Base-by-base conservation (phyloP, 768 basidiomycete species). In the Fomitopsis serialis region DNA sequence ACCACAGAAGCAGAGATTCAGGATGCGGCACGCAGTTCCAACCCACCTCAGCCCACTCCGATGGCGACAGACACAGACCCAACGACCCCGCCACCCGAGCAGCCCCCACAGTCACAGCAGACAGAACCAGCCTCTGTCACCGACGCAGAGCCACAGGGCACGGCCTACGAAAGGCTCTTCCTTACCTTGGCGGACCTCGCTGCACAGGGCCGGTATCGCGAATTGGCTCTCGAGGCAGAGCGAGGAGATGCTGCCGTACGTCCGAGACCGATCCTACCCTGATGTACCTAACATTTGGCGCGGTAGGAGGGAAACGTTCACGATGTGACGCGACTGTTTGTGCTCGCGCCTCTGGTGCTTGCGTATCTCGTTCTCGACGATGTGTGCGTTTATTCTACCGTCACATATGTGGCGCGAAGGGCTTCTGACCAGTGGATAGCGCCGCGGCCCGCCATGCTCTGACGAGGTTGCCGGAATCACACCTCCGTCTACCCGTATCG, bases 351-450 rank as follows among this genome's bases (percentile, higher is more conserved):
- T 13, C 68, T 89, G 29, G 79, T 86, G 21, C 74, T 90, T 12
- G 75, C 78, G 4, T 84, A 87, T 68, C 71, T 89, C 42, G 82
- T 84, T 42, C 52, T 76, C 37, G 81, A 89, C 59, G 75, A 87
- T 54, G 62, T 83, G 87, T 85, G 60, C 62, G 84, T 17, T 25
- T 24, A 22, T 24, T 40, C n/a, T n/a, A 47, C 3, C 45, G 37
- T 15, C 6, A 15, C 15, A 42, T 42, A 5, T 32, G 29, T 32
- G 11, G 29, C 29, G 6, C 5, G 29, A 11, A 32, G 6, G 11
- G 29, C 12, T 50, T 9, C 35, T 48, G 27, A 48, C 23, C 25
- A 22, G 23, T 22, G 42, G 48, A 50, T 53, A 89, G 87, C 19
- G 70, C 82, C 40, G 76, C 80, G 47, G 87, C 86, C 36, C 78